These are phyloP conservation scores for Blastomyces parvus DNA, from an alignment of 2,329 filamentous ascomycete species.

Conservation along the genomic window DNA sequence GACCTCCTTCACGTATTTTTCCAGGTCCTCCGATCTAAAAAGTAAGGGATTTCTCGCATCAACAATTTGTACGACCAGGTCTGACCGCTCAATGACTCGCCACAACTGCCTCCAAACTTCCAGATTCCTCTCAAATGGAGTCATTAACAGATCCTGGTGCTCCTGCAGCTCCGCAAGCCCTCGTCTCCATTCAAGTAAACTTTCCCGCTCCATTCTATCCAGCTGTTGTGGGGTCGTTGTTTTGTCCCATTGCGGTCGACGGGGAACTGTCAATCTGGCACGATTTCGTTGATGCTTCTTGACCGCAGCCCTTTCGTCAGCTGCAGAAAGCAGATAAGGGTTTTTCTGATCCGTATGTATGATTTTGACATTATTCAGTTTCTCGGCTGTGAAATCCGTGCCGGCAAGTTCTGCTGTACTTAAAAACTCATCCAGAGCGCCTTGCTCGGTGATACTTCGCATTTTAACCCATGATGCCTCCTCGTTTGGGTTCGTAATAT, in stretches of 20 bases:
- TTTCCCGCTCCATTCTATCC: constrained; percentile 67
- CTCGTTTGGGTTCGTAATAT: constrained; percentile 81
- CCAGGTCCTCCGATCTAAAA: constrained; percentile 88
- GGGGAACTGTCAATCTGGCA: constrained; percentile 71
- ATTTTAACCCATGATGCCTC: constrained; percentile 98
- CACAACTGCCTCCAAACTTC: constrained; percentile 98
- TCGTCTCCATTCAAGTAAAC: constrained; percentile 77
- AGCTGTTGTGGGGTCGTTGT: constrained; percentile 74
- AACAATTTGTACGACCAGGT: constrained; percentile 94
- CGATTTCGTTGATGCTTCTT: constrained; percentile 77
- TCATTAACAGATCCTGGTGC: constrained; percentile 90
- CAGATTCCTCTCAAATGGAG: constrained; percentile 91
- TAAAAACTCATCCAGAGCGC: constrained; percentile 90
- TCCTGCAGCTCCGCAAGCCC: constrained; percentile 89
- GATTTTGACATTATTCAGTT: constrained; percentile 98
- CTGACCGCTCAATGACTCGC: constrained; percentile 94
- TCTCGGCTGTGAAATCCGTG: constrained; percentile 97
- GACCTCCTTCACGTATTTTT: constrained; percentile 88
- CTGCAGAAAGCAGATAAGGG: constrained; percentile 76
- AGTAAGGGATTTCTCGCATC: constrained; percentile 90
- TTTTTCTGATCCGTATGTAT: constrained; percentile 96
- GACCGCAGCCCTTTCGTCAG: constrained; percentile 68
- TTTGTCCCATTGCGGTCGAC: constrained; percentile 80
- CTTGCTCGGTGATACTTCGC: constrained; percentile 96
- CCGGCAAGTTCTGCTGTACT: constrained; percentile 93